Base-by-base conservation (phyloP, 345 rosid species). In the Gossypium longicalyx region DNA sequence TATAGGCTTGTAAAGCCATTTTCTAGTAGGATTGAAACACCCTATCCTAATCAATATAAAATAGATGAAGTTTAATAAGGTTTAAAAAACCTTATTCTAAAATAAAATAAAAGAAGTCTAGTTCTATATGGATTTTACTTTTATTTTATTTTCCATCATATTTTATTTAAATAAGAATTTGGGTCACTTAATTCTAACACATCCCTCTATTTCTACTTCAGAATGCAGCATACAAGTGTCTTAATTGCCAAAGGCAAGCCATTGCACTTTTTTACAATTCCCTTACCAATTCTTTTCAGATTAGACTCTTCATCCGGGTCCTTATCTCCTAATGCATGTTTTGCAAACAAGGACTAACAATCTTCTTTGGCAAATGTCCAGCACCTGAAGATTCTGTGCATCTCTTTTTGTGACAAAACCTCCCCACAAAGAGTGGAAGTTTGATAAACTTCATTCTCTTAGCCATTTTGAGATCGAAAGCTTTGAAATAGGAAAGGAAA, bases 321-420 rank as follows among this genome's bases (percentile, higher is more conserved):
- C 4, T 1, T 16, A 22, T 71, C 66, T 57, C 34, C 41, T 61
- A 70, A 83, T 23, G 81, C 83, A 70, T 52, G 74, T 53, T 64
- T 72, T 43, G 74, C 67, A 71, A 85, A 83, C 59, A 85, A 51
- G 0, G 62, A 76, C 85, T 70, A 83, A 51, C 79, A 83, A 62
- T 81, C 74, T 64, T 81, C 79, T 48, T n/a, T 44, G 38, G 38
- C 38, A 29, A 29, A 29, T 29, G 38, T 29, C 38, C 38, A 29
- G 38, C 6, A 29, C 38, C 38, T 29, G 6, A 29, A 29, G 38
- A 16, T 47, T 2, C 82, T 79, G 4, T 67, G 44, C 70, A 70
- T 79, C 19, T 29, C 27, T 29, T 49, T n/a, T 58, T 74, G 82
- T 57, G 60, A 69, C 13, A 75, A 74, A 38, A 65, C 75, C 34